These are phyloP conservation scores for Annulohypoxylon stygium DNA, from an alignment of 495 filamentous ascomycete genomes.

Conservation along the genomic window DNA sequence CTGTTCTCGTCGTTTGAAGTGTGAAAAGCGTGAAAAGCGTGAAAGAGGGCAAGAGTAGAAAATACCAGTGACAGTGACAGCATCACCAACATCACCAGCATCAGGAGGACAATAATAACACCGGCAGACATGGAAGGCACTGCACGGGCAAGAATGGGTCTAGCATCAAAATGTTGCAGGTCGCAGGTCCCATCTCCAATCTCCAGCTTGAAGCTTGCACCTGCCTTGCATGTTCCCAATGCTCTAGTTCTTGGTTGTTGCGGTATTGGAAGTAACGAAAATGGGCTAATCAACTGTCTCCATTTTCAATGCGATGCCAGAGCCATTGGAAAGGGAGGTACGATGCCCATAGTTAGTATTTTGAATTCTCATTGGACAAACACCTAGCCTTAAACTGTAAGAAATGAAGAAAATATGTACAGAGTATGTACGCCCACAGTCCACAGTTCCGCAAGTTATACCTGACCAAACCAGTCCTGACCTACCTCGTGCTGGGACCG, in stretches of 20 bases:
- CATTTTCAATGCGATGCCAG: slow-evolving; percentile 39
- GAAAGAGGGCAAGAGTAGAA: background rate
- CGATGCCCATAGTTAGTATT: slow-evolving; percentile 28
- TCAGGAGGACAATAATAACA: slow-evolving; percentile 6
- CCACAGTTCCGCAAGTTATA: background rate
- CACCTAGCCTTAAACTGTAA: slow-evolving; percentile 19
- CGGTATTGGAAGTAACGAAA: slow-evolving; percentile 30
- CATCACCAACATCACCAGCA: slow-evolving; percentile 21
- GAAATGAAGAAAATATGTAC: background rate
- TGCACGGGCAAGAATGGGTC: slow-evolving; percentile 13
- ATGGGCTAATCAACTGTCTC: slow-evolving; percentile 35
- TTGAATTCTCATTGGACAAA: slow-evolving; percentile 33
- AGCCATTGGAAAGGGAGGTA: slow-evolving; percentile 25
- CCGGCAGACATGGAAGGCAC: background rate
- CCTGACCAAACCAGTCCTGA: background rate
- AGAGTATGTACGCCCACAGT: background rate
- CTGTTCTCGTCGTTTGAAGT: background rate
- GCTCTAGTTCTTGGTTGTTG: slow-evolving; percentile 2
- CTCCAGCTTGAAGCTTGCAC: slow-evolving; percentile 6
- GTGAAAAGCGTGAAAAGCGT: background rate
- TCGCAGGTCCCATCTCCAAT: slow-evolving; percentile 7
- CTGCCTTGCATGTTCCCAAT: slow-evolving; percentile 5
- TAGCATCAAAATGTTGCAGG: background rate
- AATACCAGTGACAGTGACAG: slow-evolving; percentile 23
- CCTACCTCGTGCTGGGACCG: background rate